Percentiles rank a stretch among this genome's conserved stretches.
Evolutionary conservation across 768 basidiomycete genomes (phyloP).

Genomic region (Termitomyces titanicus): DNA sequence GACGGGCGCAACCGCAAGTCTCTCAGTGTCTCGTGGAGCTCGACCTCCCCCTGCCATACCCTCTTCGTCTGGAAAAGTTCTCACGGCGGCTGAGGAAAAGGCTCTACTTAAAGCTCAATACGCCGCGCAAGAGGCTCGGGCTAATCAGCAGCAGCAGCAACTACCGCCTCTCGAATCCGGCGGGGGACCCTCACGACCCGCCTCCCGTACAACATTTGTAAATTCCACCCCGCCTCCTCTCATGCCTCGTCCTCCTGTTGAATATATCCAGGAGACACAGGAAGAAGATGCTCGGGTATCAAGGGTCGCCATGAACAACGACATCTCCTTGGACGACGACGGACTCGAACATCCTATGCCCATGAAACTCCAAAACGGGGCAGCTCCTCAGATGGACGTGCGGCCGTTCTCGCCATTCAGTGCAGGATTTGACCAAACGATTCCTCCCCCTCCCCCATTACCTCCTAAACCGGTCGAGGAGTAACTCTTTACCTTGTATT

Average conservation of each 20-base stretch:
- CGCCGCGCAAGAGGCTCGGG: conserved; percentile 46
- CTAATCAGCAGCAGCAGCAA: conserved; percentile 19
- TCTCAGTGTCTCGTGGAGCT: conserved; percentile 17
- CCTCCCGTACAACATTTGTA: conserved; percentile 10
- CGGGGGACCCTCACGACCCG: conserved; percentile 16
- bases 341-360: conserved; percentile 13
- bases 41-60: conserved; percentile 35
- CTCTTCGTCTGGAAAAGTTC: conserved; percentile 22
- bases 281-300: conserved; percentile 66
- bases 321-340: conserved; percentile 18
- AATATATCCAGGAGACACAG: conserved; percentile 80
- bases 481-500: neutral
- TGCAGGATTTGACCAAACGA: conserved; percentile 28
- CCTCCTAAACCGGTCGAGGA: conserved; percentile 30
- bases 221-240: conserved; percentile 49
- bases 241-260: conserved; percentile 70
- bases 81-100: conserved; percentile 81
- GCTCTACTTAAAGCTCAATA: conserved; percentile 62
- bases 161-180: conserved; percentile 20
- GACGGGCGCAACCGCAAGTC: conserved; percentile 11
- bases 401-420: conserved; percentile 49
- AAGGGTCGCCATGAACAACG: conserved; percentile 31
- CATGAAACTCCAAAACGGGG: conserved; percentile 5
- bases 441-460: conserved; percentile 30
- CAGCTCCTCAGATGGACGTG: conserved; percentile 27